Conservation (phyloP, 2,329 filamentous ascomycete species). For the Clonostachys rhizophaga region DNA sequence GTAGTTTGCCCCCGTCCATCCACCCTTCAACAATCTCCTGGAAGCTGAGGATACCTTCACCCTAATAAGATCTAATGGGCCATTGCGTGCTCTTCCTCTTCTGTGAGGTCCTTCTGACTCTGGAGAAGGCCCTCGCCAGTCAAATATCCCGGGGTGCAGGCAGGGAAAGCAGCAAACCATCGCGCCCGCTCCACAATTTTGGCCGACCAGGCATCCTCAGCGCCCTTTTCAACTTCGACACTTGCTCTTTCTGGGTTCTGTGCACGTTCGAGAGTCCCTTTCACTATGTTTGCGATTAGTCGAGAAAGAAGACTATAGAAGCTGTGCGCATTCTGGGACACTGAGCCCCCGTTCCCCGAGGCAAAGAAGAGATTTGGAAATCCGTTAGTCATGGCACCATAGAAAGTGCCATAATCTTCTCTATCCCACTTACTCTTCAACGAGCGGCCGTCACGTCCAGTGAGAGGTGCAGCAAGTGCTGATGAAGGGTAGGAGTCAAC, state of each 20-base stretch:
- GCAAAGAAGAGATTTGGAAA: constrained; percentile 53
- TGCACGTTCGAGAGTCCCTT: constrained; percentile 29
- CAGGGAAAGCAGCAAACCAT: constrained; percentile 3
- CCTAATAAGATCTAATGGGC: too few relatives aligned
- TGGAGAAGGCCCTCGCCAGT: background rate
- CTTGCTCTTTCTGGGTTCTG: background rate
- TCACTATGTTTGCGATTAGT: constrained; percentile 31
- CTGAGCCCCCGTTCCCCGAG: constrained; percentile 29
- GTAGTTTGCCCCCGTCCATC: too few relatives aligned
- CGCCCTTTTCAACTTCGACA: constrained; percentile 9
- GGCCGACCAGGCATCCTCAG: constrained; percentile 14
- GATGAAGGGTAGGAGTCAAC: constrained; percentile 14
- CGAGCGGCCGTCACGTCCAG: constrained; percentile 34
- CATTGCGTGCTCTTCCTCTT: too few relatives aligned
- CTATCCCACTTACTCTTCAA: constrained; percentile 38
- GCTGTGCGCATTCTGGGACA: background rate
- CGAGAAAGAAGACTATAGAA: constrained; percentile 28
- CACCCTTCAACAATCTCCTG: too few relatives aligned
- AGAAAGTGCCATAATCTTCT: constrained; percentile 39
- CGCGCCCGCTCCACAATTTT: constrained; percentile 18
- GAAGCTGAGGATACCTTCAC: too few relatives aligned
- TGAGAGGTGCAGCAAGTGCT: constrained; percentile 16
- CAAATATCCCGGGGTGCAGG: constrained; percentile 4
- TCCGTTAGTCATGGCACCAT: constrained; percentile 38
- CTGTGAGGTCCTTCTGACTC: too few relatives aligned